Base-by-base conservation (phyloP, 371 early-diverging fungal species). In the Coemansia sp. region DNA sequence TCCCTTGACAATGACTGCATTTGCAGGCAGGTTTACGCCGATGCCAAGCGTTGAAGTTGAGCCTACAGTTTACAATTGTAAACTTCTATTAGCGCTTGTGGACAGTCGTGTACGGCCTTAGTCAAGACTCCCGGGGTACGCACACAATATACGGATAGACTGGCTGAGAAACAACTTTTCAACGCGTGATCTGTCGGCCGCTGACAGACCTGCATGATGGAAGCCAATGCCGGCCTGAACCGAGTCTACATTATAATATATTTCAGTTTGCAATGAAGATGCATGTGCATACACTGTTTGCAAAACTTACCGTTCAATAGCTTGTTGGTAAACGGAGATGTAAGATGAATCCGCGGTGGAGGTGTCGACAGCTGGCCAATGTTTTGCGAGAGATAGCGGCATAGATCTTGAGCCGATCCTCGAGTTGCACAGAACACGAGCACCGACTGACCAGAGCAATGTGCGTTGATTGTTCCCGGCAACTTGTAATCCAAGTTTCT, bases 11-110 rank as follows among this genome's bases (percentile, higher is more conserved):
- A 99, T 90, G 0, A 99, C 99, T 59, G 94, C 78, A 76, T 96
- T 92, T 2, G 99, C 99, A 0, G 99, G 99, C 50, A 95, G 86
- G 76, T 99, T 98, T 40, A 99, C 94, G 55, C 94, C 93, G 94
- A 98, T 97, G 2, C 99, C 99, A 10, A 99, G 79, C 0, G 99
- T 97, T 55, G 91, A 88, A 2, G 99, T 99, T 0, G 95, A 72
- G 41, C 63, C 63, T 63, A 63, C 49, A 50, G 8, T 20, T 20
- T 31, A 30, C 10, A 45, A 41, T 16, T 8, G 51, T 36, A 16
- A 7, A 10, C 20, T 20, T 20, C 20, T 20, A 20, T 20, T 20
- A 20, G 20, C 20, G 20, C 20, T 20, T 20, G 20, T 20, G 20
- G 20, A 20, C 20, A 20, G 20, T 20, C 20, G 20, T 20, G 20